Evolutionary conservation across 495 filamentous ascomycete genomes (phyloP).

Genomic region (Penicillium goetzii): DNA sequence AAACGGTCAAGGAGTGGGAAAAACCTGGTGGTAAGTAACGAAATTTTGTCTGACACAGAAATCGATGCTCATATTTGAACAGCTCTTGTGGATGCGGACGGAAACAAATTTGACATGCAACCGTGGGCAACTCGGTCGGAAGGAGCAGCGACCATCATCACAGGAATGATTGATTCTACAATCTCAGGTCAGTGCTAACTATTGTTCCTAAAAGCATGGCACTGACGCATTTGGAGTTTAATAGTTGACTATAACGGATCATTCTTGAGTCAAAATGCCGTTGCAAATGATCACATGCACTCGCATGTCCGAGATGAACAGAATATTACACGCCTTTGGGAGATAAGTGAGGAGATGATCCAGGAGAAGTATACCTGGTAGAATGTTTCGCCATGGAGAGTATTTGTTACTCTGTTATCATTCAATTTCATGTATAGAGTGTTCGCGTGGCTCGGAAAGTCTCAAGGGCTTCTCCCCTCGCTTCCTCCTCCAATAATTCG

Average conservation of each 20-base stretch:
- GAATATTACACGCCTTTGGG: constrained; percentile 26
- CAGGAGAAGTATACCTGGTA: constrained; percentile 14
- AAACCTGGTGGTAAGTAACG: constrained; percentile 19
- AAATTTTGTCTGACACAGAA: too few relatives aligned
- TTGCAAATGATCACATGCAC: constrained; percentile 27
- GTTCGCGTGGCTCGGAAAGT: not conserved
- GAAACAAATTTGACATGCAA: constrained; percentile 14
- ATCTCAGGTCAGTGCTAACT: constrained; percentile 20
- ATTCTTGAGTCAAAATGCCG: constrained; percentile 22
- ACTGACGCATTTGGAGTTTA: not conserved
- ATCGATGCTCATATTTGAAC: not conserved
- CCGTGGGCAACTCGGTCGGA: constrained; percentile 25
- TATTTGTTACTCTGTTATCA: not conserved
- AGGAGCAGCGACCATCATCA: constrained; percentile 29
- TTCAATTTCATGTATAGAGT: constrained; percentile 1
- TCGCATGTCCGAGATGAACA: constrained; percentile 20
- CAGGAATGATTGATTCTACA: constrained; percentile 30
- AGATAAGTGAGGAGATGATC: constrained; percentile 23
- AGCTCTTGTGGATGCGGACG: constrained; percentile 25
- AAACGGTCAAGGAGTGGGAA: constrained; percentile 17
- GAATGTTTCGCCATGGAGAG: not conserved
- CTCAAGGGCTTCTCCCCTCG: constrained; percentile 24
- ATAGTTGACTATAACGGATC: constrained; percentile 12
- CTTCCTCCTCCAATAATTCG: constrained; percentile 31
- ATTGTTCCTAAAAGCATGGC: not conserved